These are phyloP conservation scores for Cyberlindnera saturnus DNA, from an alignment of 805 yeast species.

Conservation along the genomic window DNA sequence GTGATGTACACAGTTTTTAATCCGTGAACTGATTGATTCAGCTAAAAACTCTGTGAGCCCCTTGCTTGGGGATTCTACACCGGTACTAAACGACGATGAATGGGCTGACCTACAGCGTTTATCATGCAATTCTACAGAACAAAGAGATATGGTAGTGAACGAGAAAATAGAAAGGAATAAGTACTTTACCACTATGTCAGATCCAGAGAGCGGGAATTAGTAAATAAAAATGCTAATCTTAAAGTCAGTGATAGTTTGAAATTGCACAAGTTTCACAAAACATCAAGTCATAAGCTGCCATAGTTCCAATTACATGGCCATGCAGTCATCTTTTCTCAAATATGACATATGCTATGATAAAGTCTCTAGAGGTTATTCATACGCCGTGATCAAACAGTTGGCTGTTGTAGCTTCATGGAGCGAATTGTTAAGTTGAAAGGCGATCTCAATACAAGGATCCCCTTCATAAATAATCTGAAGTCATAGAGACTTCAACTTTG, in stretches of 20 bases:
- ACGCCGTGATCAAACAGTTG: slow-evolving; percentile 17
- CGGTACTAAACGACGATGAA: no score
- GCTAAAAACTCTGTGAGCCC: no score
- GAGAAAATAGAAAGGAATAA: slow-evolving; percentile 19
- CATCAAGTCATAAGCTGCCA: slow-evolving; percentile 41
- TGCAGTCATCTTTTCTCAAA: no score
- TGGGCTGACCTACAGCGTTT: slow-evolving; percentile 25
- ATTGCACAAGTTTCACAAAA: slow-evolving; percentile 32
- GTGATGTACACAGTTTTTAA: no score
- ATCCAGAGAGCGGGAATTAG: slow-evolving; percentile 19
- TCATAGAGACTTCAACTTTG: slow-evolving; percentile 51
- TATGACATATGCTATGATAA: no score
- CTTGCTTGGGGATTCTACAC: no score
- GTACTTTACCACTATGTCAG: slow-evolving; percentile 21
- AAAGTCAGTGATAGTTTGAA: slow-evolving; percentile 6
- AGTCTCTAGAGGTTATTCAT: not conserved
- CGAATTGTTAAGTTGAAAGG: no score
- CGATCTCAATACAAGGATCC: no score
- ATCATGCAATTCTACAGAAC: slow-evolving; percentile 20
- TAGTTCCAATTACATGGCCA: slow-evolving; percentile 43
- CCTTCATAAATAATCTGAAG: slow-evolving; percentile 30
- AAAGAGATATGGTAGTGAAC: slow-evolving; percentile 17
- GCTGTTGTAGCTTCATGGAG: not conserved
- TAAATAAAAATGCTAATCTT: slow-evolving; percentile 6
- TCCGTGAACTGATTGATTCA: no score